phyloP scores from a whole-genome alignment of 1,284 basidiomycete genomes.

The Cryptococcus sp. region DNA sequence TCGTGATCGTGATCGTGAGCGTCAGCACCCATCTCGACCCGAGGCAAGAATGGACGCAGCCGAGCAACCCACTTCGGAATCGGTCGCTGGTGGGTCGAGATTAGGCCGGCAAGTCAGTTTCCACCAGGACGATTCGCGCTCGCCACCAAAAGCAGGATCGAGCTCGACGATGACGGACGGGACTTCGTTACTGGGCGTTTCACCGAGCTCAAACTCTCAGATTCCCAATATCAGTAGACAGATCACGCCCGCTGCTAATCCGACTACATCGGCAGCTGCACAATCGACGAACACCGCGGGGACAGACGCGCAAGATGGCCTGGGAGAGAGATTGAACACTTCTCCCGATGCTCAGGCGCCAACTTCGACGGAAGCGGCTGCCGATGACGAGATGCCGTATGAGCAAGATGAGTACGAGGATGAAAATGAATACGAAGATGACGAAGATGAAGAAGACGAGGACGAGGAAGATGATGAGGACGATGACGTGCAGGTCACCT shows the following conservation, averaged over 20 bases:
- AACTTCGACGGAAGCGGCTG: conserved; percentile 1
- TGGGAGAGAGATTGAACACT: too few species aligned
- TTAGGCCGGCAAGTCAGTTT: conserved; percentile 13
- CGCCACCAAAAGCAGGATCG: too few species aligned
- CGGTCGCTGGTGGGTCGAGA: not conserved
- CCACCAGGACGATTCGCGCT: not conserved
- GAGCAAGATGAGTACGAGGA: conserved; percentile 32
- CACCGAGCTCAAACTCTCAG: not conserved
- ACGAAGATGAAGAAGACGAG: conserved; percentile 39
- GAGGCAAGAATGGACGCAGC: too few species aligned
- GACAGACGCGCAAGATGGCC: conserved; percentile 12
- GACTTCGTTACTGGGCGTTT: too few species aligned
- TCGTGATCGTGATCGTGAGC: not conserved
- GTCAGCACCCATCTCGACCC: too few species aligned
- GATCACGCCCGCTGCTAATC: conserved; percentile 4
- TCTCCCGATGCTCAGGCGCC: too few species aligned
- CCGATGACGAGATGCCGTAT: conserved; percentile 29
- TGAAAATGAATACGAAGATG: conserved; percentile 25
- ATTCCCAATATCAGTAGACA: conserved; percentile 8
- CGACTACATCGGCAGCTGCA: conserved; percentile 2
- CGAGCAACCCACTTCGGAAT: too few species aligned
- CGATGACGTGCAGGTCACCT: conserved; percentile 34
- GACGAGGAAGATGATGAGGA: conserved; percentile 46
- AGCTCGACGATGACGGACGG: too few species aligned
- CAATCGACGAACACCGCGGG: conserved; percentile 7